phyloP scores from a whole-genome alignment of 306 rosid genomes.

The Malus fusca region DNA sequence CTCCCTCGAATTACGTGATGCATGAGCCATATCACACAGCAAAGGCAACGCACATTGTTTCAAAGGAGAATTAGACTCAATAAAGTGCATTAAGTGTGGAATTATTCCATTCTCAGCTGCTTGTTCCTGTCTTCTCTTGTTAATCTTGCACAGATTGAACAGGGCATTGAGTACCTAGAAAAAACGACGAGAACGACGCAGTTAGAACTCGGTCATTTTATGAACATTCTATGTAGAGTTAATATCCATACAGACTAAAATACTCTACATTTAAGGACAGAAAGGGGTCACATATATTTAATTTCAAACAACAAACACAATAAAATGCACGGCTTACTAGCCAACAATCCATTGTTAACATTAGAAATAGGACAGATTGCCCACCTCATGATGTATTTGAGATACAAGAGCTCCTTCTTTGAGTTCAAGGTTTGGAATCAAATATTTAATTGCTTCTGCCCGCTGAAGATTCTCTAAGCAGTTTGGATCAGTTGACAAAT shows the following conservation, averaged over 20 bases:
- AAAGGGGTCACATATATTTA: not conserved
- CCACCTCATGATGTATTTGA: slow-evolving; percentile 88
- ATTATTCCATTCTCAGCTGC: slow-evolving; percentile 99
- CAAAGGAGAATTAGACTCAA: slow-evolving; percentile 85
- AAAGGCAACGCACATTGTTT: slow-evolving; percentile 85
- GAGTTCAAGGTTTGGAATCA: slow-evolving; percentile 96
- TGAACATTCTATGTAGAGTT: not conserved
- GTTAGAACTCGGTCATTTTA: slow-evolving; percentile 8
- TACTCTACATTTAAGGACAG: not conserved
- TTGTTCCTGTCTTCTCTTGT: slow-evolving; percentile 98
- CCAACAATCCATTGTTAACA: slow-evolving; percentile 3
- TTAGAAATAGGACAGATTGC: slow-evolving; percentile 19
- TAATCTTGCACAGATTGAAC: slow-evolving; percentile 95
- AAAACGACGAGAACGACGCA: slow-evolving; percentile 5
- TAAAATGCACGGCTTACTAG: not conserved
- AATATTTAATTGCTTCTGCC: slow-evolving; percentile 92
- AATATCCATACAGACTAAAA: not conserved
- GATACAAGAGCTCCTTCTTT: slow-evolving; percentile 92
- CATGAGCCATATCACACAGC: slow-evolving; percentile 99
- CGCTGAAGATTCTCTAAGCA: slow-evolving; percentile 99
- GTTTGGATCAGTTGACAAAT: slow-evolving; percentile 97
- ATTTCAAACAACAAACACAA: not conserved
- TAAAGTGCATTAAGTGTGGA: slow-evolving; percentile 92
- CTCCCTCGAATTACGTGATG: slow-evolving; percentile 97
- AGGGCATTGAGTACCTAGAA: slow-evolving; percentile 83